Base-by-base conservation (phyloP, 2,329 filamentous ascomycete genomes). In the Aspergillaceae sp. region DNA sequence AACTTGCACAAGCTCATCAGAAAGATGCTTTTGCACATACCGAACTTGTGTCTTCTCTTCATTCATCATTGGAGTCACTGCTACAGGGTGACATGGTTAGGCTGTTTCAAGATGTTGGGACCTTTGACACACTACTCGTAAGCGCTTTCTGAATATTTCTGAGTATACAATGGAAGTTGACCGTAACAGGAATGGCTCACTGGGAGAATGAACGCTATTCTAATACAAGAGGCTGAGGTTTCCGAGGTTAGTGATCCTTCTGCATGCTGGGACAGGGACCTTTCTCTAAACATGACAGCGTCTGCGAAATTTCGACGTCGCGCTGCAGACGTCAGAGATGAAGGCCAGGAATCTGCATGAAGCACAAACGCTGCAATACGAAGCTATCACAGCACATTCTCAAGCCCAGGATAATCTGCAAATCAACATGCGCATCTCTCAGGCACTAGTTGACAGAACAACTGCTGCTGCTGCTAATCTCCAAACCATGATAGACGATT, bases 91-190 rank as follows among this genome's bases (percentile, higher is more conserved):
- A 67, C 40, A 42, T 68, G 40, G 45, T 49, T 10, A 48, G 48
- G n/a, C 46, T 71, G 1, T 51, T 52, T 5, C 49, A 59, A 30
- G 56, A 54, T 29, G 51, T 72, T 44, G 50, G 50, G 2, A 54
- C 47, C 8, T 55, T 71, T 10, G 60, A 68, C 37, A 48, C 57
- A 7, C 63, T 65, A 33, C 43, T 71, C 45, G 69, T 69, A 60
- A 42, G 52, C 42, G 9, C 33, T 34, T 5, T 41, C 40, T 4
- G 48, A 55, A 42, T 44, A 48, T 11, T 40, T 29, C 5, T n/a
- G 11, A 2, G 27, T 7, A 19, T 7, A 34, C 11, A 2, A n/a
- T 37, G 7, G 28, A 38, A 34, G 29, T 43, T 58, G 28, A 57
- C 34, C 27, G 4, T 35, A 37, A 7, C 33, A 67, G 65, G 59